Base-by-base conservation (phyloP, 2,329 filamentous ascomycete genomes). In the Stachybotrys chlorohalonatus region DNA sequence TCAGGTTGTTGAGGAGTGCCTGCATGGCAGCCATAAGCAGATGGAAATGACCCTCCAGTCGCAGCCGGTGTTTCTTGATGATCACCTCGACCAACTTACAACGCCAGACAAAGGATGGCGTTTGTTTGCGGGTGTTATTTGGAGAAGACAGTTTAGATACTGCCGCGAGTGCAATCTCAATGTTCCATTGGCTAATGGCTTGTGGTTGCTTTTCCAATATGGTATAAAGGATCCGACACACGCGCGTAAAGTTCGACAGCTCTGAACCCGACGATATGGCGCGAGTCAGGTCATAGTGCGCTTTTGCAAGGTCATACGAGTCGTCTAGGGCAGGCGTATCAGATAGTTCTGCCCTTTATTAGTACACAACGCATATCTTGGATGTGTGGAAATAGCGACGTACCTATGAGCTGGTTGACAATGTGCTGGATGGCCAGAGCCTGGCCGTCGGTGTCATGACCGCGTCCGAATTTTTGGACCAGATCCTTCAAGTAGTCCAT, bases 11-110 rank as follows among this genome's bases (percentile, higher is more conserved):
- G 42, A 86, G 73, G n/a, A 86, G 76, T 4, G 76, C 68, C 60
- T 84, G 79, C 55, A 86, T 69, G 2, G 75, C 68, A 42, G 75
- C 68, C 50, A 84, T 68, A 6, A 85, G 71, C 49, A 85, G 69
- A 62, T 84, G 83, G 60, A 83, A 82, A 58, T 83, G 83, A 2
- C 82, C 82, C 60, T 84, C 78, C 1, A 86, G 71, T 9, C 83
- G 81, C 48, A 82, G 73, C 5, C 83, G 74, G 65, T 86, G 81
- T 51, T 81, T 79, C 62, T 77, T 78, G 63, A 86, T 78, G 45
- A 86, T 69, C 24, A 74, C 69, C 54, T 82, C 79, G 17, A 82
- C 69, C 8, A 86, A 70, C 53, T 73, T 75, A 68, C 77, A 84
- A 15, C 81, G 68, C 63, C 70, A 70, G 1, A 71, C 63, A 62